phyloP scores from a whole-genome alignment of 768 basidiomycete genomes.

The Lactifluus volemus region DNA sequence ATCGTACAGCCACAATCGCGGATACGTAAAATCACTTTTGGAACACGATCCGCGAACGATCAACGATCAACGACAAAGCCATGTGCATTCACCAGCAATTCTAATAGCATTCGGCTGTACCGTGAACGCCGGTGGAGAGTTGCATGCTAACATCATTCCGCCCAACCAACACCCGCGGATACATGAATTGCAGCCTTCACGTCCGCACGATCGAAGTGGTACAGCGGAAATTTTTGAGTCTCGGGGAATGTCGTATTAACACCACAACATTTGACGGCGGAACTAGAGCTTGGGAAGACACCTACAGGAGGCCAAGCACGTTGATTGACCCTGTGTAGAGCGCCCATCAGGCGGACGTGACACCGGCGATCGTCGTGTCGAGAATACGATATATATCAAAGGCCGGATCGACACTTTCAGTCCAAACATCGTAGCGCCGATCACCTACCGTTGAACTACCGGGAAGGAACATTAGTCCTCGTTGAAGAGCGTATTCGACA shows the following conservation, averaged over 20 bases:
- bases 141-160: slow-evolving; percentile 22
- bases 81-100: slow-evolving; percentile 61
- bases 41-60: slow-evolving; percentile 39
- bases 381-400: slow-evolving; percentile 75
- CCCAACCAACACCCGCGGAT: slow-evolving; percentile 50
- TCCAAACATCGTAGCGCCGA: slow-evolving; percentile 59
- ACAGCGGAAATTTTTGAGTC: slow-evolving; percentile 48
- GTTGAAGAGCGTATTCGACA: slow-evolving; percentile 54
- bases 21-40: slow-evolving; percentile 27
- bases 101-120: slow-evolving; percentile 65
- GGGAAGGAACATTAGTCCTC: slow-evolving; percentile 56
- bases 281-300: not conserved
- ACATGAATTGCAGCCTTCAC: slow-evolving; percentile 70
- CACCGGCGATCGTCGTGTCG: slow-evolving; percentile 38
- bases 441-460: slow-evolving; percentile 39
- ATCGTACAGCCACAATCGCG: not conserved
- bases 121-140: slow-evolving; percentile 55
- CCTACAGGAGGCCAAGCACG: slow-evolving; percentile 73
- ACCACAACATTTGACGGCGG: not conserved
- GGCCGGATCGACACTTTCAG: slow-evolving; percentile 56
- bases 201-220: slow-evolving; percentile 51
- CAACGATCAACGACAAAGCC: slow-evolving; percentile 66
- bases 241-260: slow-evolving; percentile 49
- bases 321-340: slow-evolving; percentile 43
- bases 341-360: not conserved